Evolutionary conservation across 1,284 basidiomycete genomes (phyloP).

Genomic region (Caloboletus firmus): DNA sequence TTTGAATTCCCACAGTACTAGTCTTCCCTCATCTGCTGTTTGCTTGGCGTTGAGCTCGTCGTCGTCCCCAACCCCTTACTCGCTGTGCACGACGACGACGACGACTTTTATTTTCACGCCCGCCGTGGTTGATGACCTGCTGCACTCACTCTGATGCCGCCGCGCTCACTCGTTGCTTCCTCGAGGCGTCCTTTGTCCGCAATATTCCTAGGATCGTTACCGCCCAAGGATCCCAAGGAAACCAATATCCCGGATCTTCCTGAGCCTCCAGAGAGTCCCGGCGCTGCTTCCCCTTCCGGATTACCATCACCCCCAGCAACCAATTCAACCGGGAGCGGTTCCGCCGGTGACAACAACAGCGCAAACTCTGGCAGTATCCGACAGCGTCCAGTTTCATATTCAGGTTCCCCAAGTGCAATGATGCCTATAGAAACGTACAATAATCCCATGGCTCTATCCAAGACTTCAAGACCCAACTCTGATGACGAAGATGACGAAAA

Average conservation of each 20-base stretch:
- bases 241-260: constrained; percentile 59
- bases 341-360: constrained; percentile 61
- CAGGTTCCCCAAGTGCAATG: constrained; percentile 27
- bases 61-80: constrained; percentile 21
- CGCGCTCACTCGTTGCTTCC: constrained; percentile 34
- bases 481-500: constrained; percentile 60
- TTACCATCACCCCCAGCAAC: constrained; percentile 77
- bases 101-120: constrained; percentile 9
- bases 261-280: constrained; percentile 62
- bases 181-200: constrained; percentile 40
- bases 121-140: constrained; percentile 32
- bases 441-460: constrained; percentile 27
- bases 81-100: constrained; percentile 32
- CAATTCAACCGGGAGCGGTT: constrained; percentile 77
- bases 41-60: constrained; percentile 19
- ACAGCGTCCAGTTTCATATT: constrained; percentile 37
- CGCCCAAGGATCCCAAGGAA: constrained; percentile 33
- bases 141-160: constrained; percentile 35
- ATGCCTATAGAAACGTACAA: constrained; percentile 39
- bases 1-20: constrained; percentile 28
- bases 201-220: constrained; percentile 37
- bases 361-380: constrained; percentile 49
- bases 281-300: constrained; percentile 52
- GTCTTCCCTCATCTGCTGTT: constrained; percentile 14
- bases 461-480: constrained; percentile 34